phyloP scores from a whole-genome alignment of 2,329 filamentous ascomycete species.

The Phaeosphaeria sp. region DNA sequence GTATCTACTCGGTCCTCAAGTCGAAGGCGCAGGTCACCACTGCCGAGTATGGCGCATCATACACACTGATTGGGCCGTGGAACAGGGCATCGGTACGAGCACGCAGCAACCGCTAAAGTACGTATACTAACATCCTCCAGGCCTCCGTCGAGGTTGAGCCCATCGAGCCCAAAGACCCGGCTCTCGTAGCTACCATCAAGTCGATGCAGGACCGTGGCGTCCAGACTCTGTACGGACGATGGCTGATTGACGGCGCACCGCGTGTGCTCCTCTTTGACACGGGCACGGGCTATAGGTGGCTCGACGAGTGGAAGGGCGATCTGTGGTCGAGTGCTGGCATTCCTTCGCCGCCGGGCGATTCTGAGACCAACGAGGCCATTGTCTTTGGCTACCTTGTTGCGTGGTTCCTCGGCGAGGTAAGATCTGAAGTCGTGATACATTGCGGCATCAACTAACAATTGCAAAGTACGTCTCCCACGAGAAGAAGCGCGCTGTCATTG shows the following conservation, averaged over 20 bases:
- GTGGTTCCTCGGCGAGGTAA: conserved; percentile 96
- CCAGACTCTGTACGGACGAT: conserved; percentile 88
- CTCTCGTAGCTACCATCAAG: conserved; percentile 81
- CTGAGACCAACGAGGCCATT: conserved; percentile 96
- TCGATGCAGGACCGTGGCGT: conserved; percentile 94
- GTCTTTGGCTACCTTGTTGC: conserved; percentile 97
- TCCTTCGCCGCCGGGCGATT: conserved; percentile 87
- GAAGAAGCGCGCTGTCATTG: conserved; percentile 89
- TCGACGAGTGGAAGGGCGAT: conserved; percentile 97
- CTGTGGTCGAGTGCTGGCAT: conserved; percentile 93
- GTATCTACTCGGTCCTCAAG: conserved; percentile 99
- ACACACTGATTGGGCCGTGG: conserved; percentile 92
- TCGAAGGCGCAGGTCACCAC: conserved; percentile 98
- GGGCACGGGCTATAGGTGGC: conserved; percentile 85
- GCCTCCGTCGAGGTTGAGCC: conserved; percentile 98
- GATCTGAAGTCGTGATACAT: background rate
- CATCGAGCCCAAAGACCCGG: conserved; percentile 81
- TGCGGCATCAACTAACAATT: conserved; percentile 19
- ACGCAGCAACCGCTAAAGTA: conserved; percentile 4
- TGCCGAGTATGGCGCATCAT: conserved; percentile 96
- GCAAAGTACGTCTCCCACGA: conserved; percentile 89
- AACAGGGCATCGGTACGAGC: conserved; percentile 83
- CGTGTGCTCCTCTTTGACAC: conserved; percentile 94
- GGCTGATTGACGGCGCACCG: conserved; percentile 96
- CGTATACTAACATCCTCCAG: conserved; percentile 54